Evolutionary conservation across 805 yeast species (phyloP), one percentile per base, ranked within the genome.

Genomic region (Ogataea ganodermae): DNA sequence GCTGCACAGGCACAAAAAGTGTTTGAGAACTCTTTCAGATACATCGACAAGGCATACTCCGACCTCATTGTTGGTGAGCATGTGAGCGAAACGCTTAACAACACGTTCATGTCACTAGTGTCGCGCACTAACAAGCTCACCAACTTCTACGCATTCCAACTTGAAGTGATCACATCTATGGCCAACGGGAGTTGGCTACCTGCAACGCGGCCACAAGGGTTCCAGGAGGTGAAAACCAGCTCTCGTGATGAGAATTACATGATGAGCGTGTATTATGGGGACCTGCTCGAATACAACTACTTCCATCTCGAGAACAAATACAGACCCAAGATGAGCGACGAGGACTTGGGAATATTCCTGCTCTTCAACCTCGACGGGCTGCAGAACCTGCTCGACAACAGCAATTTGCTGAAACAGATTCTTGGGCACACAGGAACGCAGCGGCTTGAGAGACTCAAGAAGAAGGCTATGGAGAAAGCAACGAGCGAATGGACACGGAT

Each of bases 401-500:
- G 78, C 33, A 48, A 57, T 0, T 21, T 42, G 7, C 57, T 87
- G 16, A 73, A 71, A 48, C 72, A 69, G 33, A 72, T 84, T 10
- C 64, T 89, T 36, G 87, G 87, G 0, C 62, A 70, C 14, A 60
- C 70, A 1, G 95, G 96, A 0, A 65, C 71, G 14, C 82, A 78
- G 41, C 71, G 97, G 46, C 59, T 87, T 5, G 84, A 78, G 38
- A 79, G 81, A 55, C 66, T 94, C 55, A 82, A 84, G 59, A 89
- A 86, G 61, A 72, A 91, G 51, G 89, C 84, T 38, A 67, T 86
- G 58, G 86, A 84, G 57, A 70, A 81, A 57, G 87, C 89, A 61
- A 74, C 89, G 46, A 78, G 70, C 41, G 85, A 80, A 54, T 92
- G 98, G 98, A 85, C 86, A 53, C 75, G 75, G 48, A 81, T 87